phyloP scores from a whole-genome alignment of 148 eudicot species.

The Rhododendron vialii region DNA sequence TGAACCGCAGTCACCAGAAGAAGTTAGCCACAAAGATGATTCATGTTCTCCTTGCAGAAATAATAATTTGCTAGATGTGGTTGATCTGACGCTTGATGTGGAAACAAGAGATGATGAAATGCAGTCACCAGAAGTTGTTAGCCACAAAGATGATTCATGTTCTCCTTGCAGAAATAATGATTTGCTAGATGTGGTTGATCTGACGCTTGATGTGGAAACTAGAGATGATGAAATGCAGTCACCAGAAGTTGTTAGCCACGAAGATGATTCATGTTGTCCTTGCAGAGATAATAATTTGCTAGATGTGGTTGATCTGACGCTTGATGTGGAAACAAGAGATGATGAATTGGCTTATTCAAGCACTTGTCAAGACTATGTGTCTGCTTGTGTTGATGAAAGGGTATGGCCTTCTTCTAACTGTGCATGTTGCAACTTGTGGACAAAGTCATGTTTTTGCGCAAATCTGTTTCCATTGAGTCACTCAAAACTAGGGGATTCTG shows the following conservation, averaged over 20 bases:
- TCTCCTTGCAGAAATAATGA: slow-evolving; percentile 15
- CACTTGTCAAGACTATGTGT: slow-evolving; percentile 12
- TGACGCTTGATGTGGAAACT: slow-evolving; percentile 14
- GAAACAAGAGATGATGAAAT: slow-evolving; percentile 8
- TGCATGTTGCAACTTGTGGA: not conserved
- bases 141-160: slow-evolving; percentile 17
- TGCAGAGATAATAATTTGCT: slow-evolving; percentile 12
- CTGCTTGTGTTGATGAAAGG: slow-evolving; percentile 22
- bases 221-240: not conserved
- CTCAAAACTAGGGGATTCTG: not conserved
- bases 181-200: slow-evolving; percentile 23
- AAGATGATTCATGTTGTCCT: slow-evolving; percentile 19
- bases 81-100: slow-evolving; percentile 19
- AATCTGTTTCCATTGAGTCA: not conserved
- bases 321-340: slow-evolving; percentile 13
- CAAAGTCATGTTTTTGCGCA: not conserved
- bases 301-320: slow-evolving; percentile 23
- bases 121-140: slow-evolving; percentile 8
- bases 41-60: slow-evolving; percentile 15
- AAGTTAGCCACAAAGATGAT: slow-evolving; percentile 15
- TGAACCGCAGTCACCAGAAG: slow-evolving; percentile 18
- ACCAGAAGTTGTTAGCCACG: not conserved
- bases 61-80: slow-evolving; percentile 18
- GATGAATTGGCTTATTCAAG: slow-evolving; percentile 16
- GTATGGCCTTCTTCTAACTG: slow-evolving; percentile 16